Evolutionary conservation across 495 filamentous ascomycete species (phyloP).

Genomic region (Astrothelium subdiscretum): DNA sequence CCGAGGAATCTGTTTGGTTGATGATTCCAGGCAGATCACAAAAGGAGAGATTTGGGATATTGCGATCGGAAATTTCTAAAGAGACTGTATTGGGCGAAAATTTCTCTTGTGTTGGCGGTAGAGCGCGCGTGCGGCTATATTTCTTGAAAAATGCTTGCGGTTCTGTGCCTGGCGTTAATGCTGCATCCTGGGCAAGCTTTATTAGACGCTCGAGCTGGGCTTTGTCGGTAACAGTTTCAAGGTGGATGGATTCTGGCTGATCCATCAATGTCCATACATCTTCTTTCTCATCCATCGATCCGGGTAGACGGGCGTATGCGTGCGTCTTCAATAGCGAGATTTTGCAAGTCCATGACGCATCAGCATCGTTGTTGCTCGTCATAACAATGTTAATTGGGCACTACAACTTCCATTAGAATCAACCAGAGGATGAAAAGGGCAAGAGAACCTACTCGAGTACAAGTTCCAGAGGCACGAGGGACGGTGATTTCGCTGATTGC

Average conservation of each 20-base stretch:
- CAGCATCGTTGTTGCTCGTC: constrained; percentile 33
- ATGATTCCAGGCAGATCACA: constrained; percentile 77
- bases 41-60: constrained; percentile 59
- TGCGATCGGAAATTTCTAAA: constrained; percentile 58
- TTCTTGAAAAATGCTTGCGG: constrained; percentile 6
- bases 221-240: constrained; percentile 31
- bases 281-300: constrained; percentile 5
- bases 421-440: not conserved
- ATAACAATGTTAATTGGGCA: constrained; percentile 73
- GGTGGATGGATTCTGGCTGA: constrained; percentile 29
- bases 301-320: constrained; percentile 26
- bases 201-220: constrained; percentile 47
- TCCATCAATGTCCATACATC: constrained; percentile 12
- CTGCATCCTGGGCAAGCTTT: constrained; percentile 59
- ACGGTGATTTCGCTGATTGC: constrained; percentile 68
- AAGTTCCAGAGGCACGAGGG: constrained; percentile 55
- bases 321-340: constrained; percentile 52
- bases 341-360: constrained; percentile 46
- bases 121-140: not conserved
- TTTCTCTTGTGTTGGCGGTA: constrained; percentile 35
- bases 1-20: constrained; percentile 44
- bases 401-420: not conserved
- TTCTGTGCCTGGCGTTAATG: constrained; percentile 45
- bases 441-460: constrained; percentile 39
- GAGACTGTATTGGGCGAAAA: constrained; percentile 71